Percentiles rank a stretch among this genome's conserved stretches.
Conservation (phyloP, 768 basidiomycete species). For the Xerocomellus intermedius region DNA sequence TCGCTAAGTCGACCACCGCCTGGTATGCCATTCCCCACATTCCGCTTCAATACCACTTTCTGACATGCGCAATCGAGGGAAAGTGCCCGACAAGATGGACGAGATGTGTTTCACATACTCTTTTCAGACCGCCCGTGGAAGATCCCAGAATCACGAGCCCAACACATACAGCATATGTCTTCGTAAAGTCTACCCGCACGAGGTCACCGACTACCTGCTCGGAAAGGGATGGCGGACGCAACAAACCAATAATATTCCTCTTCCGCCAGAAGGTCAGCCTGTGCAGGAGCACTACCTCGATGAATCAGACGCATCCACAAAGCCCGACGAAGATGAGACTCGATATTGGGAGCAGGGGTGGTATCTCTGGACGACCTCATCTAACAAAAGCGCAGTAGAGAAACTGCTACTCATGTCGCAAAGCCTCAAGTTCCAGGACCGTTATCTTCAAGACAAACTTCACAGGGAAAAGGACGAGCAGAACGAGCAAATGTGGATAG, state of each 20-base stretch:
- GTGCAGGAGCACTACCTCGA: conserved; percentile 19
- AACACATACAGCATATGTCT: conserved; percentile 59
- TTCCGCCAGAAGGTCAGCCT: conserved; percentile 67
- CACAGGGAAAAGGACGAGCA: conserved; percentile 51
- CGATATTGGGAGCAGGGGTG: conserved; percentile 72
- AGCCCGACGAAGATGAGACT: conserved; percentile 36
- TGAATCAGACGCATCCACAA: conserved; percentile 14
- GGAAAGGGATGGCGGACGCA: conserved; percentile 35
- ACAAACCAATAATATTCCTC: conserved; percentile 55
- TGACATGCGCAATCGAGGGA: conserved; percentile 36
- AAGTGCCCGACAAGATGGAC: conserved; percentile 57
- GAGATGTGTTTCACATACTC: conserved; percentile 67
- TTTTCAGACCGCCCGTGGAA: conserved; percentile 54
- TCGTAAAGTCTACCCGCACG: conserved; percentile 65
- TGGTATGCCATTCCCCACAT: conserved; percentile 13
- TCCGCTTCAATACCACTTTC: background rate
- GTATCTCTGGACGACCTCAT: conserved; percentile 69
- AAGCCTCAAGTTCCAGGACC: conserved; percentile 50
- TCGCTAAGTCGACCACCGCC: conserved; percentile 24
- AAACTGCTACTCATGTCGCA: conserved; percentile 59
- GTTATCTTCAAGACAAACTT: conserved; percentile 28
- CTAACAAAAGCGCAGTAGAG: conserved; percentile 50
- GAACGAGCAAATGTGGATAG: conserved; percentile 45
- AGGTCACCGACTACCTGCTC: conserved; percentile 53
- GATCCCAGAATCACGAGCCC: conserved; percentile 50